Evolutionary conservation across 257 asterid genomes (phyloP).

Genomic region (Solanum peruvianum): DNA sequence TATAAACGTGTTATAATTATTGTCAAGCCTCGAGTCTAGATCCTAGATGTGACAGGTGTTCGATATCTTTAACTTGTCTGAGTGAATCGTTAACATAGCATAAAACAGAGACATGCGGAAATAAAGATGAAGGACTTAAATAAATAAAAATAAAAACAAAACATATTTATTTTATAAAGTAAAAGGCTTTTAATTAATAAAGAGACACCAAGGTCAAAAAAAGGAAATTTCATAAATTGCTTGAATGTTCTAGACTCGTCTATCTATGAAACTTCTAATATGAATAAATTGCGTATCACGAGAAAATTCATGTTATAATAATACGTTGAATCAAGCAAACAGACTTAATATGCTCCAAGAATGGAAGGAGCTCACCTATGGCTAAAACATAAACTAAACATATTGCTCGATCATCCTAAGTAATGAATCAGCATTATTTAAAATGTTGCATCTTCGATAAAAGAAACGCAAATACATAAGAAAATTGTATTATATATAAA

Average conservation of each 20-base stretch:
- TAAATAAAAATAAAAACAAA: neutral
- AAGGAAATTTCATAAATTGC: neutral
- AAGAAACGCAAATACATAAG: neutral
- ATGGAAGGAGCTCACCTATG: neutral
- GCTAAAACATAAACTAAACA: neutral
- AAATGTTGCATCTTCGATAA: neutral
- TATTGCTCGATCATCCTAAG: neutral
- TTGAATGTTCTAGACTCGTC: neutral
- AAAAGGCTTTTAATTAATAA: neutral
- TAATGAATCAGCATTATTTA: neutral
- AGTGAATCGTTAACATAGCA: neutral
- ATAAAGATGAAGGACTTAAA: neutral
- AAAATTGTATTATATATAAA: neutral
- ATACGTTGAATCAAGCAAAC: neutral
- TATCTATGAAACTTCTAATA: neutral
- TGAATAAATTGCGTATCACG: neutral
- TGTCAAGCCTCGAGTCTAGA: no score
- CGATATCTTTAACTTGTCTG: neutral
- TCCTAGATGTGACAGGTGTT: neutral
- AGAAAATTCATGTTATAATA: neutral
- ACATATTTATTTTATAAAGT: no score
- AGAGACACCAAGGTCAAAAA: neutral
- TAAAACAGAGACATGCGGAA: neutral
- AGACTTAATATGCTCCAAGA: neutral
- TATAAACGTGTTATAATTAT: neutral